A percentile compares a stretch with the other conserved stretches of the same genome.
These are phyloP conservation scores for Coprinopsis strossmayeri DNA, from an alignment of 768 basidiomycete genomes.

Conservation along the genomic window DNA sequence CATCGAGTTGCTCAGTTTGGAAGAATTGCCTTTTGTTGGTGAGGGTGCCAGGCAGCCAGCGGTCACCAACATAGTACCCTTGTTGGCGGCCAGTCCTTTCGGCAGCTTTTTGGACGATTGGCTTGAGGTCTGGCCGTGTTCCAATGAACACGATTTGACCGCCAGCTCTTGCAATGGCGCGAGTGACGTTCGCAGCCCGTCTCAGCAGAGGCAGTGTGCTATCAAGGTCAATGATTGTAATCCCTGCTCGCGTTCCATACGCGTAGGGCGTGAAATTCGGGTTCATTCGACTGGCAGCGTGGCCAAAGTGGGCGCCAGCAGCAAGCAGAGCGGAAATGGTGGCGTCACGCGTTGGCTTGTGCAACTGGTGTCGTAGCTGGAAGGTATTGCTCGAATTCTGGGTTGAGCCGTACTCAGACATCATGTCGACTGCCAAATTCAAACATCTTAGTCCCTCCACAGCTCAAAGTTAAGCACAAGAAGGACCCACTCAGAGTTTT, in stretches of 20 bases:
- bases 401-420: conserved; percentile 72
- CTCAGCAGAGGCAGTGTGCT: conserved; percentile 88
- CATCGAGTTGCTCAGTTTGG: conserved; percentile 41
- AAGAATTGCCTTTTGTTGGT: conserved; percentile 81
- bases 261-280: conserved; percentile 89
- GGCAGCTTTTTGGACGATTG: conserved; percentile 71
- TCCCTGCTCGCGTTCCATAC: conserved; percentile 83
- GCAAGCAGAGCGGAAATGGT: conserved; percentile 90
- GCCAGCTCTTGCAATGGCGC: conserved; percentile 71
- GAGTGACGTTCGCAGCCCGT: conserved; percentile 83
- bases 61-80: conserved; percentile 78
- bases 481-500: conserved; percentile 45
- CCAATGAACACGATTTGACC: conserved; percentile 90
- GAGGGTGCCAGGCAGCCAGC: conserved; percentile 94
- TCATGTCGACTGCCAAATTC: conserved; percentile 44
- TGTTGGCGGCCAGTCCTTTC: conserved; percentile 63
- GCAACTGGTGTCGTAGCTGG: conserved; percentile 65
- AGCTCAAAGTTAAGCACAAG: conserved; percentile 8
- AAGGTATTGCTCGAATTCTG: conserved; percentile 61
- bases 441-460: conserved; percentile 16
- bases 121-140: conserved; percentile 72
- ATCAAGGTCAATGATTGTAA: conserved; percentile 93
- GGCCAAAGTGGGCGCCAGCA: conserved; percentile 91
- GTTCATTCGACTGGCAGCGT: conserved; percentile 77
- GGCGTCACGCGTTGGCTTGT: conserved; percentile 59